Evolutionary conservation across 139 green algal genomes (phyloP).

Genomic region (Spirogloea muscicola): DNA sequence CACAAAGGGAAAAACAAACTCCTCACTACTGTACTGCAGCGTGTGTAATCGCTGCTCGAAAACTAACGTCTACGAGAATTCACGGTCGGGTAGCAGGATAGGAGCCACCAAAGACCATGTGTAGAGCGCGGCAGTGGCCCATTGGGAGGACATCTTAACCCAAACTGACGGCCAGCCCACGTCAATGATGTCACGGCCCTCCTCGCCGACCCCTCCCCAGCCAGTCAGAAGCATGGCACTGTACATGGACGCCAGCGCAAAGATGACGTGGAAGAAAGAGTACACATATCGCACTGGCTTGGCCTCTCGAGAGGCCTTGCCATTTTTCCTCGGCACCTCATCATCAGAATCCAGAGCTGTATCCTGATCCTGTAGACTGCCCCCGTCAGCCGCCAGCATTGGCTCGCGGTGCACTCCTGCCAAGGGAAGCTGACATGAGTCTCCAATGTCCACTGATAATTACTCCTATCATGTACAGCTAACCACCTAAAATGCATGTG

Average conservation of each 20-base stretch:
- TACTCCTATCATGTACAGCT: too few relatives aligned
- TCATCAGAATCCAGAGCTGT: slow-evolving; percentile 1
- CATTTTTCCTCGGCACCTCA: slow-evolving; percentile 2
- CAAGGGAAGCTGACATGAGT: too few relatives aligned
- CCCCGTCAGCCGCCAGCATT: too few relatives aligned
- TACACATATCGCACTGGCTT: slow-evolving; percentile 42
- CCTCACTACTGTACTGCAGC: too few relatives aligned
- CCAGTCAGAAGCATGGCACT: slow-evolving; percentile 94
- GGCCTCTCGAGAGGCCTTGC: neutral
- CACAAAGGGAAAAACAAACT: too few relatives aligned
- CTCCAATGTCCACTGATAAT: too few relatives aligned
- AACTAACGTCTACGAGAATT: slow-evolving; percentile 72
- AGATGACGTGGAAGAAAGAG: slow-evolving; percentile 95
- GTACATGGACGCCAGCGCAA: slow-evolving; percentile 91
- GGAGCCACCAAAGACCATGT: slow-evolving; percentile 89
- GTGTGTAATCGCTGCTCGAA: too few relatives aligned
- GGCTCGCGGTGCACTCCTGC: too few relatives aligned
- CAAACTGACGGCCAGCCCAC: slow-evolving; percentile 91
- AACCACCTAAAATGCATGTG: too few relatives aligned
- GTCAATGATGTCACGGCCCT: slow-evolving; percentile 78
- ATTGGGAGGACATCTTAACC: slow-evolving; percentile 83
- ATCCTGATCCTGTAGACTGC: too few relatives aligned
- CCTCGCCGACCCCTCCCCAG: slow-evolving; percentile 73
- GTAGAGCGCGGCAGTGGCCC: slow-evolving; percentile 78
- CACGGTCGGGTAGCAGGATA: slow-evolving; percentile 76